Percentiles rank a stretch among this genome's conserved stretches.
Conservation (phyloP, 352 stramenopile species). For the Globisporangium emineosum region DNA sequence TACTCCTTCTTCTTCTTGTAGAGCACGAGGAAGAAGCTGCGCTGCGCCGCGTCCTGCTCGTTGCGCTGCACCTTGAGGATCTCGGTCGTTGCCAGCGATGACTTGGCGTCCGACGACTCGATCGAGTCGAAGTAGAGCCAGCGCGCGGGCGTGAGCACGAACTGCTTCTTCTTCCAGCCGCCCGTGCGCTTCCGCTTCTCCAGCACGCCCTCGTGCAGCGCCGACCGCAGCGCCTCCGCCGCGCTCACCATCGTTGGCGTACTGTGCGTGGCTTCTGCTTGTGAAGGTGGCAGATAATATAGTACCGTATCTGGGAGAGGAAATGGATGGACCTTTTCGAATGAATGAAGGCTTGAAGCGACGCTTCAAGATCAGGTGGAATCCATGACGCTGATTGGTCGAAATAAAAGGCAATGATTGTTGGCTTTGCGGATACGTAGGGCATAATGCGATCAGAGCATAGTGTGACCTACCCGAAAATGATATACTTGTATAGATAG, state of each 20-base stretch:
- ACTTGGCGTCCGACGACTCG: slow-evolving; percentile 35
- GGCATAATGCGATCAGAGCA: no score
- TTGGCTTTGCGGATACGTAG: no score
- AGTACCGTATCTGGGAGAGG: no score
- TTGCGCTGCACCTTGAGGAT: slow-evolving; percentile 55
- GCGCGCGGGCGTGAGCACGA: slow-evolving; percentile 62
- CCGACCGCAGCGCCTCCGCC: slow-evolving; percentile 45
- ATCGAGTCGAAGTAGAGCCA: slow-evolving; percentile 71
- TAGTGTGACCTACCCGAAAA: no score
- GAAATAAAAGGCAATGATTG: no score
- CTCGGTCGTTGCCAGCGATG: slow-evolving; percentile 57
- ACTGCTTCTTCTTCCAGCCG: slow-evolving; percentile 81
- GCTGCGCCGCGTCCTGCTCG: slow-evolving; percentile 33
- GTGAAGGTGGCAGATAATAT: no score
- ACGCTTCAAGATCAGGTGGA: no score
- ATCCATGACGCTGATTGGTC: no score
- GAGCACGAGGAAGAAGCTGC: slow-evolving; percentile 53
- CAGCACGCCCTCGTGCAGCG: slow-evolving; percentile 54
- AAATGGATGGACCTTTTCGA: neutral
- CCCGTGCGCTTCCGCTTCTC: slow-evolving; percentile 70
- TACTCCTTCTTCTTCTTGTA: slow-evolving; percentile 84
- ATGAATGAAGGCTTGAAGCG: no score
- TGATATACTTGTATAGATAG: no score
- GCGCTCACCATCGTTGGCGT: slow-evolving; percentile 63
- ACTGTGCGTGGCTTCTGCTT: no score